Percentiles rank a stretch among this genome's conserved stretches.
Evolutionary conservation across 805 yeast species (phyloP).

Genomic region (Wickerhamomyces xylosicus): DNA sequence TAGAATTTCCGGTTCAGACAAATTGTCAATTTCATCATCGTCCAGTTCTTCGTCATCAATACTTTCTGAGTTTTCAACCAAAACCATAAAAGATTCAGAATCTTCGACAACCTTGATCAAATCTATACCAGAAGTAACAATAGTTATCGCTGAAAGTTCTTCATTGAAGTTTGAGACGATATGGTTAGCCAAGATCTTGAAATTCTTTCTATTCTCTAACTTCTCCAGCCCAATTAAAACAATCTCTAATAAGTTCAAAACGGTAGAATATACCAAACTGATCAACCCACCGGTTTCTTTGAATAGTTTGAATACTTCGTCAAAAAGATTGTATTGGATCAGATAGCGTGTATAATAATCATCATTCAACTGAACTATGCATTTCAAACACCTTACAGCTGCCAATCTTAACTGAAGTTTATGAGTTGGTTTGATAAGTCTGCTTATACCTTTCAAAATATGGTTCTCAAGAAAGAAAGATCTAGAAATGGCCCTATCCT

Average conservation of each 20-base stretch:
- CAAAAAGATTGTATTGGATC: conserved; percentile 41
- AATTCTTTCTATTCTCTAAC: conserved; percentile 12
- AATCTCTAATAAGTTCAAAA: conserved; percentile 56
- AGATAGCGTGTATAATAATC: conserved; percentile 47
- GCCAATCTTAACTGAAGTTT: conserved; percentile 49
- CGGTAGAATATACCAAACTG: conserved; percentile 64
- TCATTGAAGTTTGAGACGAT: conserved; percentile 12
- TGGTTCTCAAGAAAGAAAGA: conserved; percentile 53
- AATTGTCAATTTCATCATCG: conserved; percentile 6
- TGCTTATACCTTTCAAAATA: conserved; percentile 44
- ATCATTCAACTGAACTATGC: conserved; percentile 52
- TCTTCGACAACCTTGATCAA: conserved; percentile 11
- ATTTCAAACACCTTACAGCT: conserved; percentile 59
- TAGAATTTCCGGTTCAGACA: conserved; percentile 6
- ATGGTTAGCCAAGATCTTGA: conserved; percentile 15
- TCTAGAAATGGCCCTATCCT: conserved; percentile 42
- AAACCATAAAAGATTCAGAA: conserved; percentile 32
- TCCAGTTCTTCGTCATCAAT: background rate
- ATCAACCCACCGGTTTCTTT: conserved; percentile 37
- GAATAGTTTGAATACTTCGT: conserved; percentile 38
- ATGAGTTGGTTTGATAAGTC: conserved; percentile 29
- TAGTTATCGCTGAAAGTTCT: conserved; percentile 18
- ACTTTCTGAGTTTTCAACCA: conserved; percentile 20
- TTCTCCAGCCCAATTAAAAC: conserved; percentile 21
- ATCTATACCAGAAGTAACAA: conserved; percentile 16